Evolutionary conservation across 768 basidiomycete species (phyloP).

Genomic region (Suillus ampliporus): DNA sequence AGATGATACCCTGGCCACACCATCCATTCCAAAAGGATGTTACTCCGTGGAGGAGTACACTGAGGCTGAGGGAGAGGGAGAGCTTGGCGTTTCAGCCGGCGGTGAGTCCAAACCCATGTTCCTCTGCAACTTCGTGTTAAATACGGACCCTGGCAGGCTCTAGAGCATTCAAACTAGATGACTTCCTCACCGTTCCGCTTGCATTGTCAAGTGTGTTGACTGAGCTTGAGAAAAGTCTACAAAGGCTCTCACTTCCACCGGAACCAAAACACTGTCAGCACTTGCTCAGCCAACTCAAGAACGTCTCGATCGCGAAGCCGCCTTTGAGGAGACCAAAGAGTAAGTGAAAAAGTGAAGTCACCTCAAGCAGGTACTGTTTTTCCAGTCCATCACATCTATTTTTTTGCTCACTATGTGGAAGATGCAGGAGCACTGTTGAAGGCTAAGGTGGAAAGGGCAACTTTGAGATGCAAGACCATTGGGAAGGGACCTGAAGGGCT

Average conservation of each 20-base stretch:
- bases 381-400: neutral
- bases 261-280: conserved; percentile 70
- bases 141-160: conserved; percentile 41
- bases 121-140: conserved; percentile 4
- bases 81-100: conserved; percentile 71
- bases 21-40: conserved; percentile 53
- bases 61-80: conserved; percentile 80
- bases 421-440: too few relatives aligned
- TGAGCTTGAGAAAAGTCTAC: conserved; percentile 73
- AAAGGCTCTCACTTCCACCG: conserved; percentile 63
- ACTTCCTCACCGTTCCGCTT: conserved; percentile 78
- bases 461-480: too few relatives aligned
- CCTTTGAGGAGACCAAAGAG: conserved; percentile 90
- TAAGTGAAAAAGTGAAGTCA: conserved; percentile 94
- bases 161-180: conserved; percentile 66
- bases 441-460: too few relatives aligned
- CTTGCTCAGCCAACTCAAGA: conserved; percentile 88
- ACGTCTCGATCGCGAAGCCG: conserved; percentile 89
- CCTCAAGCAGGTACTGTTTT: conserved; percentile 73
- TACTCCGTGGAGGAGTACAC: conserved; percentile 69
- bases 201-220: conserved; percentile 62
- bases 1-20: conserved; percentile 20
- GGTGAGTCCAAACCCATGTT: conserved; percentile 9
- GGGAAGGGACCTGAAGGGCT: too few relatives aligned
- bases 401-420: conserved; percentile 13